Conservation (phyloP, 176 grass and related monocot genomes). For the sorghum (Sorghum bicolor) region Sorghum_bicolor_NCBIv3 NC_012872.2:53750001-53750500, state of each 20-base stretch:
- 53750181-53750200: not conserved
- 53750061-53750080: not conserved
- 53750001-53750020: not conserved
- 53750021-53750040: not conserved
- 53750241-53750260: too few relatives aligned
- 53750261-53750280: too few relatives aligned
- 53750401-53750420: not conserved
- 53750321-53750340: not conserved
- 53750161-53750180: not conserved
- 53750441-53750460: constrained; percentile 6
- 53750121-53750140: not conserved
- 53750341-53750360: constrained; percentile 13
- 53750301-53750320: not conserved
- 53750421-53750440: not conserved
- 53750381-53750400: not conserved
- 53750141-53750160: not conserved
- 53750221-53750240: not conserved
- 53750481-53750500: constrained; percentile 42
- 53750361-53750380: not conserved
- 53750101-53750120: not conserved
- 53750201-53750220: not conserved
- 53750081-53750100: not conserved
- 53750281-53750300: not conserved
- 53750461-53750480: constrained; percentile 37
- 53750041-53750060: not conserved